Evolutionary conservation across 208 protist species (phyloP).

Genomic region (Acanthamoeba triangularis): DNA sequence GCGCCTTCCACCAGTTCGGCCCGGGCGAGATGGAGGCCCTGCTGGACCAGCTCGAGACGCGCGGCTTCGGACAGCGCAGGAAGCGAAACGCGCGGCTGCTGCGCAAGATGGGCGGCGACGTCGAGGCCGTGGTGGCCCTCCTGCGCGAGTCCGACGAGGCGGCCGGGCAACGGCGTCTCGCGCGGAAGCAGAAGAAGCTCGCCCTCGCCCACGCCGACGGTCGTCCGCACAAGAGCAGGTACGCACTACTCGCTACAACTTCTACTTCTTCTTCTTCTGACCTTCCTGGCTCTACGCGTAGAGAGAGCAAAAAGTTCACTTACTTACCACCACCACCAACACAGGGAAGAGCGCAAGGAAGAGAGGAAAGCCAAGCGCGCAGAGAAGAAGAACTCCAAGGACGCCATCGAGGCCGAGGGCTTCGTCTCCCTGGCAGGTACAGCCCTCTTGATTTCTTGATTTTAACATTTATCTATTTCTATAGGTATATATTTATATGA

Average conservation of each 20-base stretch:
- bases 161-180: background rate
- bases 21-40: background rate
- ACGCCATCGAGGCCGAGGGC: background rate
- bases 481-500: no score
- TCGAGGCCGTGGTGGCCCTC: background rate
- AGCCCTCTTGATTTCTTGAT: no score
- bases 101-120: constrained; percentile 23
- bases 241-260: background rate
- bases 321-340: no score
- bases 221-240: background rate
- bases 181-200: background rate
- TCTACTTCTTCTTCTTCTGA: background rate
- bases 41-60: background rate
- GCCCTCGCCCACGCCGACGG: background rate
- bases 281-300: background rate
- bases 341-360: no score
- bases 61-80: background rate
- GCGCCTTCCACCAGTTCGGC: background rate
- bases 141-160: background rate
- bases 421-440: background rate
- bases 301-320: no score
- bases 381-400: background rate
- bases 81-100: background rate
- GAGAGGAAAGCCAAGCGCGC: no score
- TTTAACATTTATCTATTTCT: no score